Evolutionary conservation across 768 basidiomycete genomes (phyloP), one percentile per base, ranked within the genome.

Genomic region (Leccinum barrowsii): DNA sequence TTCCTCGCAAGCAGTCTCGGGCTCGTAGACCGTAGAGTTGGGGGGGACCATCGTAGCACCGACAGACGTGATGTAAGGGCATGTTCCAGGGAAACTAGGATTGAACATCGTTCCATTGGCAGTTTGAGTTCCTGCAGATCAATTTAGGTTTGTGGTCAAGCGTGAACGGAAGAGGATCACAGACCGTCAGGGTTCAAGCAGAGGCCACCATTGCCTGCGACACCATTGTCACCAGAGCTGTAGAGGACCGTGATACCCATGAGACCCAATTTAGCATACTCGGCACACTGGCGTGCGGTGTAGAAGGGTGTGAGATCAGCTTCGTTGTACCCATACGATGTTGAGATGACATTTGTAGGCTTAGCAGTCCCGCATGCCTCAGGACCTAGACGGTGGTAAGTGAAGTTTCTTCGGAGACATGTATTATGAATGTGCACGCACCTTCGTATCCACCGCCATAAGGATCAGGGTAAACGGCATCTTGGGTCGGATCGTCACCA

Each of bases 41-140:
- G 74, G 69, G 21, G 75, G 74, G 24, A 81, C 64, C 66, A 77
- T 77, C 2, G 82, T 82, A 7, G 78, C 82, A 24, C 82, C 80
- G 13, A 82, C 71, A 2, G 76, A 69, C 2, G 80, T 80, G 30
- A 82, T 64, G 56, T 70, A 81, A 21, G 80, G 76, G 54, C 81
- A 81, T 3, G 73, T 71, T 21, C 62, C 72, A 1, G 80, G 80
- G 73, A 80, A 80, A 19, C 49, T 60, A 0, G 78, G 79, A 59
- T 73, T 78, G 67, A 81, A 80, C 37, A 64, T 62, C 6, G 51
- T 69, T 24, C 73, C 74, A 26, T 49, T 48, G 3, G 44, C 5
- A 10, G 65, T 55, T 35, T 71, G 69, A 7, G 56, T 56, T 7
- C 74, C 76, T 77, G 47, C 13, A 32, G 28, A 55, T n/a, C 22